phyloP scores from a whole-genome alignment of 306 rosid genomes.

The Cucurbita pepo region DNA sequence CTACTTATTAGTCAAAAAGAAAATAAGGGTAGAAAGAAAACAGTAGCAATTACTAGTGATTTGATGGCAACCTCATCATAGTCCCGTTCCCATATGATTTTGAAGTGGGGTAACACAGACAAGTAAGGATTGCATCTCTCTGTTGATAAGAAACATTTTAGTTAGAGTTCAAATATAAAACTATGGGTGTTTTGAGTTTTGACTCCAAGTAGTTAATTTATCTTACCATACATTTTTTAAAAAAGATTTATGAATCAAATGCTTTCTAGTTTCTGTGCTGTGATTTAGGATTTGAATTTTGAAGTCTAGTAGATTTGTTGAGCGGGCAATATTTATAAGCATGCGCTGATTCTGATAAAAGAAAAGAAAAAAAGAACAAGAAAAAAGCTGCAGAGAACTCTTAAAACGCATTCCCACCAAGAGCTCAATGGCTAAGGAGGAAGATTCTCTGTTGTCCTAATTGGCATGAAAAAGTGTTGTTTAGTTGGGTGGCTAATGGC shows the following conservation, averaged over 20 bases:
- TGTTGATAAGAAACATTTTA: neutral
- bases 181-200: neutral
- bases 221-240: neutral
- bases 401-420: neutral
- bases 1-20: neutral
- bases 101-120: no score
- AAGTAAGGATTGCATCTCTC: neutral
- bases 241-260: neutral
- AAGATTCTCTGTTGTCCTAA: neutral
- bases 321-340: neutral
- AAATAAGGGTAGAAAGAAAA: neutral
- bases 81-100: neutral
- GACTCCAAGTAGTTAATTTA: no score
- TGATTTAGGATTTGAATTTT: neutral
- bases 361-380: neutral
- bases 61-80: neutral
- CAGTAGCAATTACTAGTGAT: neutral
- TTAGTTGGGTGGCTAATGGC: neutral
- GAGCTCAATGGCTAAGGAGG: neutral
- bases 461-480: neutral
- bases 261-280: neutral
- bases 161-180: neutral
- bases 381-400: neutral
- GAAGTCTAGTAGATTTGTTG: neutral
- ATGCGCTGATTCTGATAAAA: neutral